phyloP scores from a whole-genome alignment of 2,329 filamentous ascomycete species.

The Penicillium brasilianum region DNA sequence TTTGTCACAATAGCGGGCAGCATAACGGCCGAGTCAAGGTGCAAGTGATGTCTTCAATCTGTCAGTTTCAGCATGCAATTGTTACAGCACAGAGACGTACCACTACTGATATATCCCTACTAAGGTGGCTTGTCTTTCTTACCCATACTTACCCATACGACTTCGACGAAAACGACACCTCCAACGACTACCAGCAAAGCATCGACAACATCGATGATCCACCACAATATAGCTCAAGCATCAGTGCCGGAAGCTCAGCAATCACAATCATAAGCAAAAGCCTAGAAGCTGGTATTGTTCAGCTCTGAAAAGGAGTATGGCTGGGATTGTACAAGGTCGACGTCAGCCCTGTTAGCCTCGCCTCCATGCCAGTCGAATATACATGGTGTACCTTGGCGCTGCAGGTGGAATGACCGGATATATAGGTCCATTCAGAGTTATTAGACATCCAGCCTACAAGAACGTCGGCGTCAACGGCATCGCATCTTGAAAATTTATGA shows the following conservation, averaged over 20 bases:
- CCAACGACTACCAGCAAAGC: conserved; percentile 18
- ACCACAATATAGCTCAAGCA: conserved; percentile 26
- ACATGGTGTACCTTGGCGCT: conserved; percentile 25
- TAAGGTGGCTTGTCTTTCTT: neutral
- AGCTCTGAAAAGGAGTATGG: conserved; percentile 15
- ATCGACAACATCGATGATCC: conserved; percentile 17
- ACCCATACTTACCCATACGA: no score
- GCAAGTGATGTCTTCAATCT: no score
- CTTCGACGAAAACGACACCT: neutral
- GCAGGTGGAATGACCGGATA: conserved; percentile 22
- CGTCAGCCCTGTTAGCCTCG: conserved; percentile 14
- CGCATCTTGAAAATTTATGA: conserved; percentile 27
- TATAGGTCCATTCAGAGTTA: conserved; percentile 15
- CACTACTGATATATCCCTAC: no score
- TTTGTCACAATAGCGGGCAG: no score
- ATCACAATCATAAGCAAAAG: no score
- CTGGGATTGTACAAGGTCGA: conserved; percentile 31
- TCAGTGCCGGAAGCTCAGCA: neutral
- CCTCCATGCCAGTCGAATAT: conserved; percentile 24
- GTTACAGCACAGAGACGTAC: no score
- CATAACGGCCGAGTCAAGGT: no score
- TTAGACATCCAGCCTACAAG: conserved; percentile 17
- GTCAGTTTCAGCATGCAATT: no score
- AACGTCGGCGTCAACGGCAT: conserved; percentile 19
- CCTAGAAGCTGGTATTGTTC: no score